Evolutionary conservation across 495 filamentous ascomycete species (phyloP).

Genomic region (Schizothecium vesticola): DNA sequence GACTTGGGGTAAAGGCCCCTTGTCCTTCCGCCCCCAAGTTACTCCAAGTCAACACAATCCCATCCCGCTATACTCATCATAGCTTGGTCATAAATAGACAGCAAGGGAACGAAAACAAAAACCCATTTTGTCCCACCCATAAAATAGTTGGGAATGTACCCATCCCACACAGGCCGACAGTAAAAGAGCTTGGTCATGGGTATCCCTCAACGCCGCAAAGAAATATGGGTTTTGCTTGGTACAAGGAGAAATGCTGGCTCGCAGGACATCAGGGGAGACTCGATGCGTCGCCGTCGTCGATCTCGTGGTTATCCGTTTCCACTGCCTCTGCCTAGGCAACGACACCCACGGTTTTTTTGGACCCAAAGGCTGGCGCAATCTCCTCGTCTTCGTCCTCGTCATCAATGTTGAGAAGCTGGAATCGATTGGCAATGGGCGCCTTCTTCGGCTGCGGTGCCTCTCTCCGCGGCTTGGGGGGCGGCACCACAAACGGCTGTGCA

Average conservation of each 20-base stretch:
- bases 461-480: conserved; percentile 3
- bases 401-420: conserved; percentile 55
- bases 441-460: conserved; percentile 28
- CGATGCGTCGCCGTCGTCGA: neutral
- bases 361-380: conserved; percentile 18
- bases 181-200: conserved; percentile 8
- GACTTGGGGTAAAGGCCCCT: neutral
- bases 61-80: neutral
- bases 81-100: neutral
- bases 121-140: neutral
- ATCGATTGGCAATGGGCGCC: conserved; percentile 50
- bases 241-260: neutral
- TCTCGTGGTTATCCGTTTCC: neutral
- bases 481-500: conserved; percentile 47
- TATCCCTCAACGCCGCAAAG: conserved; percentile 20
- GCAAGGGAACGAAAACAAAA: neutral
- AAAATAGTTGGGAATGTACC: neutral
- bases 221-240: neutral
- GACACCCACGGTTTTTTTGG: conserved; percentile 25
- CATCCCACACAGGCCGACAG: neutral
- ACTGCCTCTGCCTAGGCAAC: conserved; percentile 15
- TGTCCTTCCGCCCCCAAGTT: neutral
- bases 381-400: conserved; percentile 29
- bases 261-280: neutral
- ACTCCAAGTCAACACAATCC: neutral